Evolutionary conservation across 129 eudicot species (phyloP), one percentile per base, ranked within the genome.

Genomic region (Sambucus nigra): DNA sequence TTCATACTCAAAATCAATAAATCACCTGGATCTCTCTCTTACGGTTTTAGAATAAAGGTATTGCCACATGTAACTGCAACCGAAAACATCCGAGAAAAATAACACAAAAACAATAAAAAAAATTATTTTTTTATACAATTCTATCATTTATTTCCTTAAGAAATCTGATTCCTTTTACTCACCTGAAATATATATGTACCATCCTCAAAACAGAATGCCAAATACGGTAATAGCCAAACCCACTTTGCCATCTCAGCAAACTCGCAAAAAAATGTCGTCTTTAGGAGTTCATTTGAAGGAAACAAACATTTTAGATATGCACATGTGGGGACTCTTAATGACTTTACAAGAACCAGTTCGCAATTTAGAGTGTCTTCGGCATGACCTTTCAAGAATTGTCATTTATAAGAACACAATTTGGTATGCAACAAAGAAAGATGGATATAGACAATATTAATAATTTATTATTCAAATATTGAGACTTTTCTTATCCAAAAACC

Each of bases 11-110:
- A 19, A n/a, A n/a, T 4, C 25, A 60, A 31, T 24, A 18, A 71
- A 29, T 41, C 20, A 80, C 87, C 94, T 73, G 94, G n/a, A n/a
- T n/a, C n/a, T n/a, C n/a, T 83, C 74, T 83, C 94, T 54, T 87
- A 83, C 47, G 94, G 94, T 60, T 83, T 83, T 46, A 83, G 72
- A 61, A 83, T 57, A 25, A 76, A 83, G 57, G 94, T 83, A 47
- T 83, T 83, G 38, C 94, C 94, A 73, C 74, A 63, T 27, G 87
- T 76, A 59, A 84, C 86, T 72, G 97, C 97, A 73, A 89, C 88
- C 5, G 97, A 95, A 73, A 89, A 84, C 97, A 89, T 89, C 97
- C 81, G 83, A 48, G 60, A 38, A 59, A 33, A 51, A 54, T 18
- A 25, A 22, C 5, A 20, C n/a, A 61, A 31, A 14, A 61, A 48